Percentiles rank a stretch among this genome's conserved stretches.
These are phyloP conservation scores for Casaregolazyma suthepensis DNA, from an alignment of 1,139 yeast species.

Conservation along the genomic window DNA sequence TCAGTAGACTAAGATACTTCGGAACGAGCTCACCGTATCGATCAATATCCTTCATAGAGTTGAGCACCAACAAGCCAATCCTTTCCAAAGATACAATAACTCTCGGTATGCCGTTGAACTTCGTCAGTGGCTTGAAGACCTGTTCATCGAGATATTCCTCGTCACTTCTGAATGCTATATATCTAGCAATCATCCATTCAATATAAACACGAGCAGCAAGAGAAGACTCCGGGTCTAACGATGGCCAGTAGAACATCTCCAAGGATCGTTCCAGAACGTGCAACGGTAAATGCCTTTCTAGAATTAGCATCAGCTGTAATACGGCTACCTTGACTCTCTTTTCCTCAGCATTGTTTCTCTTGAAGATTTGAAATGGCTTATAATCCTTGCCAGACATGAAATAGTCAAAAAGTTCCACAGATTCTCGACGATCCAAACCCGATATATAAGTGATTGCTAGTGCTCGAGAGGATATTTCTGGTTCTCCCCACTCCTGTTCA, in stretches of 20 bases:
- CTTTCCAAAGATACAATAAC: conserved; percentile 34
- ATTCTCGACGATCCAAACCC: conserved; percentile 42
- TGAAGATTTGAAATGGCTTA: conserved; percentile 44
- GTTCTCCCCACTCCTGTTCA: conserved; percentile 47
- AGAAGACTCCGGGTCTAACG: conserved; percentile 55
- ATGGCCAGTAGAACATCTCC: conserved; percentile 26
- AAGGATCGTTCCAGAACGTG: conserved; percentile 23
- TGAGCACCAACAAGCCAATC: conserved; percentile 44
- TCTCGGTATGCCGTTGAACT: conserved; percentile 28
- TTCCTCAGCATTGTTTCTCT: conserved; percentile 59
- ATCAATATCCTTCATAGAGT: not conserved
- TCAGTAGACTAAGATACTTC: conserved; percentile 29
- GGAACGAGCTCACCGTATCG: conserved; percentile 8
- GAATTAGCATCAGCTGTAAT: conserved; percentile 46
- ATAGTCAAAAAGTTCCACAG: conserved; percentile 36
- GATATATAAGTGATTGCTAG: conserved; percentile 24
- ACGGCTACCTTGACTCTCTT: conserved; percentile 59
- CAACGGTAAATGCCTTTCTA: conserved; percentile 25
- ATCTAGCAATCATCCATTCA: conserved; percentile 67
- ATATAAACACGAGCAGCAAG: conserved; percentile 68
- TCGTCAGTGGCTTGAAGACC: conserved; percentile 28
- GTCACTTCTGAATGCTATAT: conserved; percentile 25
- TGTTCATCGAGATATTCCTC: conserved; percentile 8
- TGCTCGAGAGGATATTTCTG: conserved; percentile 55
- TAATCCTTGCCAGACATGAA: conserved; percentile 41